phyloP scores from a whole-genome alignment of 2,329 filamentous ascomycete species.

The Ascochyta fabae region DNA sequence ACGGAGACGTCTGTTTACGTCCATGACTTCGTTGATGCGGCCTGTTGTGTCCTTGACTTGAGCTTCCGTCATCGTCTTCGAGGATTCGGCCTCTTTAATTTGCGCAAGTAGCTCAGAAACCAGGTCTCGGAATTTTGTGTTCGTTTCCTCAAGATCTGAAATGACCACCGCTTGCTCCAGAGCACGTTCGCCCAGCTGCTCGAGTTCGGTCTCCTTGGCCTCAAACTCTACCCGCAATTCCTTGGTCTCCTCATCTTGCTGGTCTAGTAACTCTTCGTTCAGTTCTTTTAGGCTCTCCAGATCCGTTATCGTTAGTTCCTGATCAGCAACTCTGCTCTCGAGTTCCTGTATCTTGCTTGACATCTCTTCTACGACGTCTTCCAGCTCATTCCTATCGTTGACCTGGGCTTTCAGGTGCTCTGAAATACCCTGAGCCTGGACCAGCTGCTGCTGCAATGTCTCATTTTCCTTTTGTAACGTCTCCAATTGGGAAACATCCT shows the following conservation, averaged over 20 bases:
- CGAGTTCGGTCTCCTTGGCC: conserved; percentile 81
- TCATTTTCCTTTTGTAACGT: conserved; percentile 66
- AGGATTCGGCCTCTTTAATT: conserved; percentile 89
- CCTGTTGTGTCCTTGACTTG: conserved; percentile 90
- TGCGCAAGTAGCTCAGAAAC: conserved; percentile 85
- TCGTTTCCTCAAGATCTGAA: conserved; percentile 88
- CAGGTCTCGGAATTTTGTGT: conserved; percentile 86
- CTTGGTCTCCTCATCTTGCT: conserved; percentile 90
- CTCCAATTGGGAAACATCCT: conserved; percentile 42
- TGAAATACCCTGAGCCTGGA: conserved; percentile 74
- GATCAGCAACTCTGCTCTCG: conserved; percentile 81
- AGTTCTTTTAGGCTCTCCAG: conserved; percentile 89
- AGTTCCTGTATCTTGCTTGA: conserved; percentile 86
- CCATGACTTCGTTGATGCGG: conserved; percentile 92
- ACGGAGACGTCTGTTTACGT: conserved; percentile 93
- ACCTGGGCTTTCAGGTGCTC: conserved; percentile 90
- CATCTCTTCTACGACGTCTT: conserved; percentile 93
- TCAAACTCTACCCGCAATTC: conserved; percentile 94
- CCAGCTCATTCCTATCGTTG: conserved; percentile 84
- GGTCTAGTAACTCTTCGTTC: conserved; percentile 91
- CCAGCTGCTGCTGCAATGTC: conserved; percentile 73
- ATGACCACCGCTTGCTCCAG: conserved; percentile 79
- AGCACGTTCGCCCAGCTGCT: conserved; percentile 77
- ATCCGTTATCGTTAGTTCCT: conserved; percentile 82
- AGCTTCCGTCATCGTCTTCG: conserved; percentile 88